Conservation (phyloP, 2,329 filamentous ascomycete species). For the Diplodia scrobiculata region DNA sequence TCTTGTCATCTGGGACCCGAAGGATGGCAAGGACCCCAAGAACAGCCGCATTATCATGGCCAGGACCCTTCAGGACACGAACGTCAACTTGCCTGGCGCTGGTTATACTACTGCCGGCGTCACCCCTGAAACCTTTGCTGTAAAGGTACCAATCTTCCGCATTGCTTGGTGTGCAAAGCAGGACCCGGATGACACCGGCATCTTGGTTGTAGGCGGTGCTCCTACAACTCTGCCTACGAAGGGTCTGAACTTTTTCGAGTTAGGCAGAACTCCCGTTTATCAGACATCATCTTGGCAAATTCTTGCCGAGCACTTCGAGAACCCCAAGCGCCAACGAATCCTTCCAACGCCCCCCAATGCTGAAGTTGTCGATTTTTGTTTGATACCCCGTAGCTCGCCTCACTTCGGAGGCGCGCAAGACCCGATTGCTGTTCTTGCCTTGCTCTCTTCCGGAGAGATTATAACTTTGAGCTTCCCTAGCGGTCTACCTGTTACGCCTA, state of each 20-base stretch:
- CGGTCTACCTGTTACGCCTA: slow-evolving; percentile 85
- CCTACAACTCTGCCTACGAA: slow-evolving; percentile 67
- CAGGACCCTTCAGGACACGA: slow-evolving; percentile 72
- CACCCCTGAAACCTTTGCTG: slow-evolving; percentile 55
- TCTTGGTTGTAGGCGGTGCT: slow-evolving; percentile 82
- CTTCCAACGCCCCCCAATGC: slow-evolving; percentile 76
- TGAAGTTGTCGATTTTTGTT: slow-evolving; percentile 75
- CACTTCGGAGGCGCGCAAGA: slow-evolving; percentile 88
- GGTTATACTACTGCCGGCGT: slow-evolving; percentile 47
- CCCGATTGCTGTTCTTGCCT: slow-evolving; percentile 77
- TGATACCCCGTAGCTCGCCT: slow-evolving; percentile 79
- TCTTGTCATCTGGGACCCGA: slow-evolving; percentile 90
- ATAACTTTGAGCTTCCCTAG: slow-evolving; percentile 90
- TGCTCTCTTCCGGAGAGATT: slow-evolving; percentile 84
- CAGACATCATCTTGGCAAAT: slow-evolving; percentile 88
- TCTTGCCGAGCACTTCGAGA: slow-evolving; percentile 74
- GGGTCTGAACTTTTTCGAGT: slow-evolving; percentile 83
- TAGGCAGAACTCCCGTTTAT: slow-evolving; percentile 86
- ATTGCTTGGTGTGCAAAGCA: slow-evolving; percentile 92
- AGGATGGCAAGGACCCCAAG: slow-evolving; percentile 76
- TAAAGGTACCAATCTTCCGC: slow-evolving; percentile 74
- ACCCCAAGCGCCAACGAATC: slow-evolving; percentile 69
- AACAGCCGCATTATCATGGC: slow-evolving; percentile 84
- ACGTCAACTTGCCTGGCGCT: slow-evolving; percentile 68
- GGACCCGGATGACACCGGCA: slow-evolving; percentile 88